Percentiles rank a stretch among this genome's conserved stretches.
These are phyloP conservation scores for Candida morakotiae DNA, from an alignment of 805 yeast species.

Conservation along the genomic window DNA sequence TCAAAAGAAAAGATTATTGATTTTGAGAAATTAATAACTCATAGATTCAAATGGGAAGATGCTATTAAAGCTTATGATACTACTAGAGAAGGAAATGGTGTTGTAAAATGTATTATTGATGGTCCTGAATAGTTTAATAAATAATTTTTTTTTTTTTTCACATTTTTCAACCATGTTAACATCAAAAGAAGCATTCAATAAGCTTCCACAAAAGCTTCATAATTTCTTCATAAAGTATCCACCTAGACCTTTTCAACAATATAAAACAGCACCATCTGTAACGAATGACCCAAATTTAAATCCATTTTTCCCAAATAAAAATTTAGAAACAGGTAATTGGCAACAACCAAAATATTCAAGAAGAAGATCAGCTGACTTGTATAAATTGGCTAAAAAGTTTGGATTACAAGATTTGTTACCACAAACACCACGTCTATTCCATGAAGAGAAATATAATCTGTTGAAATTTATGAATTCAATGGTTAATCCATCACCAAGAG, in stretches of 20 bases:
- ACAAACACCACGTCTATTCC: constrained; percentile 63
- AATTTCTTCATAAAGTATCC: constrained; percentile 79
- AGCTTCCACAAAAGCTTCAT: constrained; percentile 67
- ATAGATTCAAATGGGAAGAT: constrained; percentile 65
- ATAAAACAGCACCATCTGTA: constrained; percentile 59
- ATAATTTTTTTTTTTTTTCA: background rate
- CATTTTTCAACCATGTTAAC: constrained; percentile 19
- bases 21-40: constrained; percentile 69
- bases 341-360: constrained; percentile 76
- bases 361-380: constrained; percentile 79
- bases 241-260: constrained; percentile 71
- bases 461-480: constrained; percentile 77
- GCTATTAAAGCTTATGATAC: constrained; percentile 74
- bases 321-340: constrained; percentile 73
- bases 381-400: constrained; percentile 73
- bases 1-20: constrained; percentile 45
- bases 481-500: constrained; percentile 70
- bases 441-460: constrained; percentile 67
- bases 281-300: constrained; percentile 70
- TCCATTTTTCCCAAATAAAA: constrained; percentile 83
- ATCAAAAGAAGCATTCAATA: constrained; percentile 44
- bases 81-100: constrained; percentile 61
- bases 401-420: constrained; percentile 84
- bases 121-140: constrained; percentile 53
- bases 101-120: constrained; percentile 75